Evolutionary conservation across 2,329 filamentous ascomycete species (phyloP), one percentile per base, ranked within the genome.

Genomic region (Scytalidium lignicola): DNA sequence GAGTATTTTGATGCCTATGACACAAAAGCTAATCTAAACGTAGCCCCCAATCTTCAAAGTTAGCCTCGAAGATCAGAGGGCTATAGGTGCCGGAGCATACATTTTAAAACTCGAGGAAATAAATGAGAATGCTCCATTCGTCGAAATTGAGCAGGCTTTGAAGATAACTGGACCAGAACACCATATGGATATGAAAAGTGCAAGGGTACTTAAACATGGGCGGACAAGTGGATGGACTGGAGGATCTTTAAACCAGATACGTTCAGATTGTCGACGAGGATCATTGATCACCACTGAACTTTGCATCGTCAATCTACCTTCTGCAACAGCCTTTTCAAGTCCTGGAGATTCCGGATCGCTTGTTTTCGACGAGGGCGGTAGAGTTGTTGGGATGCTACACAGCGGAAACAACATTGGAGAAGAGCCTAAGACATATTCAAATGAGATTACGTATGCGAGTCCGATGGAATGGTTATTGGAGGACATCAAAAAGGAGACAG

Each of bases 401-500:
- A 46, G 44, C n/a, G 7, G 29, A 19, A 41, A 9, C 41, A 19
- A 21, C 12, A 26, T 26, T 18, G 41, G 28, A 18, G 28, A 46
- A 19, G n/a, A 7, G 5, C 32, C 32, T 37, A n/a, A 7, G 7
- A 5, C 4, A 19, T 26, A 41, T 23, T 40, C 17, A 22, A 26
- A 37, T 26, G 32, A 41, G 19, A 40, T 46, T 8, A 46, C 32
- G 15, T 41, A 46, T 41, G 44, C 32, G 1, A 46, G 28, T 17
- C 44, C 44, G 28, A 46, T 46, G 32, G 44, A 41, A n/a, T 46
- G 29, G 44, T 19, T 46, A 17, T 26, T 46, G 22, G 19, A 41
- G 9, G 32, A 41, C 41, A 46, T 41, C 15, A 46, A 41, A 37
- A 37, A 13, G 10, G 32, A 37, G 6, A 37, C 15, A 5, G 32